Evolutionary conservation across 139 green algal genomes (phyloP), one percentile per base, ranked within the genome.

Genomic region (Dunaliella primolecta): DNA sequence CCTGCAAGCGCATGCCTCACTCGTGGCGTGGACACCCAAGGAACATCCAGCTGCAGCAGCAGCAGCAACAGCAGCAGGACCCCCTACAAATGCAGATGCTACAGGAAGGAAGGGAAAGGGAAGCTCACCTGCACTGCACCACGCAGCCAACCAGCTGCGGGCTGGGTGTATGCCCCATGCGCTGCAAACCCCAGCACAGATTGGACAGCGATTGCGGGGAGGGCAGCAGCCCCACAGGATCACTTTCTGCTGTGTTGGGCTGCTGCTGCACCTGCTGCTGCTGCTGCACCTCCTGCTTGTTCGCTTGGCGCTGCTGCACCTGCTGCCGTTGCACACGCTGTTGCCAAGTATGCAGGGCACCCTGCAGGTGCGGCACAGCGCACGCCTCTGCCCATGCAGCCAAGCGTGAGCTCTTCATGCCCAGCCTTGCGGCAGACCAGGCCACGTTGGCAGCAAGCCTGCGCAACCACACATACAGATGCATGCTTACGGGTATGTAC

Each of bases 251-350:
- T 78, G 72, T 25, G 11, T 78, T 20, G 3, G n/a, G 75, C 75
- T 46, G 75, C 75, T 81, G 75, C 74, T 32, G 74, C 74, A 35
- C 24, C 74, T 32, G 74, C 74, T 79, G 74, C 74, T 32, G 74
- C 75, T 81, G 75, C 75, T 46, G 75, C 75, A 55, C 25, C 30
- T 46, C 25, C 75, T 38, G 31, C 33, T 46, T 23, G 25, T 81
- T 23, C 75, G n/a, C 25, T 30, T 46, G 75, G 25, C 38, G 75
- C 75, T 32, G 75, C 30, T 81, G 75, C 75, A 27, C 3, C 33
- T 75, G 37, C 79, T 83, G 79, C 79, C 36, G 38, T 1, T 25
- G 79, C 34, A 27, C 35, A 25, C 7, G 38, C 25, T 34, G 36
- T 15, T 64, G 7, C 46, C 46, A 64, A 25, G 46, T 7, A 34